A percentile compares a stretch with the other conserved stretches of the same genome.
Evolutionary conservation across 768 basidiomycete genomes (phyloP).

Genomic region (Termitomyces sp.): DNA sequence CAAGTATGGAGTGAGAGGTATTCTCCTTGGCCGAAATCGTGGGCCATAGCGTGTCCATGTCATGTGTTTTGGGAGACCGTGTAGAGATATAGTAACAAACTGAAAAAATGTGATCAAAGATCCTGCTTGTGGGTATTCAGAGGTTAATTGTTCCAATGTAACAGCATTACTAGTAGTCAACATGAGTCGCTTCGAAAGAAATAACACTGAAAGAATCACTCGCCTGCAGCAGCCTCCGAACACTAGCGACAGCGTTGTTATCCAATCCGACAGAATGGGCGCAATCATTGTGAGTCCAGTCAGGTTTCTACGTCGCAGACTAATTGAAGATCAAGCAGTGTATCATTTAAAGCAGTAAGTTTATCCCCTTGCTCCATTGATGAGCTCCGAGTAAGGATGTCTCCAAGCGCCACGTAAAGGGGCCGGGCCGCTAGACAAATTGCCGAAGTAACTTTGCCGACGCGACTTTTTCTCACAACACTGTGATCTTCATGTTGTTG

Average conservation of each 20-base stretch:
- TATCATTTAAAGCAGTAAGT: not conserved
- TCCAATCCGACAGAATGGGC: constrained; percentile 37
- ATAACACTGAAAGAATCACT: not conserved
- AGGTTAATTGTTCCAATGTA: constrained; percentile 69
- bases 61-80: constrained; percentile 64
- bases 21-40: constrained; percentile 51
- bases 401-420: too few species aligned
- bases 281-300: constrained; percentile 1
- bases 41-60: constrained; percentile 46
- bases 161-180: constrained; percentile 60
- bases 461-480: not conserved
- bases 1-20: constrained; percentile 70
- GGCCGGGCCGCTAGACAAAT: not conserved
- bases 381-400: not conserved
- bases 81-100: constrained; percentile 70
- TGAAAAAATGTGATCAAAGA: constrained; percentile 86
- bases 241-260: constrained; percentile 61
- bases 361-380: not conserved
- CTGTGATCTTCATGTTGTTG: constrained; percentile 3
- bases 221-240: constrained; percentile 91
- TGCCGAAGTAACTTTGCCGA: not conserved
- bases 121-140: constrained; percentile 63
- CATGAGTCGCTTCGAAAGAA: not conserved
- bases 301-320: not conserved
- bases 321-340: not conserved